phyloP scores from a whole-genome alignment of 2,329 filamentous ascomycete species.

The Aureobasidium sp. region DNA sequence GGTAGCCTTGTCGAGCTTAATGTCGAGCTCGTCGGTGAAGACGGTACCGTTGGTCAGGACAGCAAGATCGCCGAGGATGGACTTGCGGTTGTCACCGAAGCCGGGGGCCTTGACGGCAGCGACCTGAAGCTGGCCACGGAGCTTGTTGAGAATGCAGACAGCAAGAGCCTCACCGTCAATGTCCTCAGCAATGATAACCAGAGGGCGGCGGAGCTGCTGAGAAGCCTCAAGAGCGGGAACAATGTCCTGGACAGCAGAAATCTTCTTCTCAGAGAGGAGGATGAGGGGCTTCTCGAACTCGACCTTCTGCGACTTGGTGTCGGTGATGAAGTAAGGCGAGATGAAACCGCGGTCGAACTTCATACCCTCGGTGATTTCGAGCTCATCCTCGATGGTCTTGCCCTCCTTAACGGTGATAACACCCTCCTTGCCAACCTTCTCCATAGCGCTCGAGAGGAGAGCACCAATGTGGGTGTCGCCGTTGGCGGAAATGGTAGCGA shows the following conservation, averaged over 20 bases:
- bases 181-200: conserved; percentile 98
- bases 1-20: conserved; percentile 98
- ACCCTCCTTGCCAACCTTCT: conserved; percentile 99
- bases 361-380: conserved; percentile 99
- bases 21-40: conserved; percentile 96
- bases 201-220: conserved; percentile 85
- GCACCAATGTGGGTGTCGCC: conserved; percentile 91
- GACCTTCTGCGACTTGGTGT: conserved; percentile 96
- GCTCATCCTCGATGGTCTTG: conserved; percentile 95
- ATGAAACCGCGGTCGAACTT: conserved; percentile 98
- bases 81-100: conserved; percentile 99
- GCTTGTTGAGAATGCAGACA: conserved; percentile 99
- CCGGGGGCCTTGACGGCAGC: conserved; percentile 97
- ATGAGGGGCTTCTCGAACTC: conserved; percentile 99
- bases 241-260: conserved; percentile 97
- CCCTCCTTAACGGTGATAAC: conserved; percentile 99
- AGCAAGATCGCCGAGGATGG: conserved; percentile 92
- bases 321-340: conserved; percentile 99
- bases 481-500: conserved; percentile 97
- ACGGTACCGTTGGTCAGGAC: conserved; percentile 95
- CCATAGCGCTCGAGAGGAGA: conserved; percentile 97
- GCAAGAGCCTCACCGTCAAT: conserved; percentile 98
- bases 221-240: conserved; percentile 96
- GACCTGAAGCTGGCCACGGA: conserved; percentile 97
- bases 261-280: conserved; percentile 99